Evolutionary conservation across 495 filamentous ascomycete species (phyloP), one percentile per base, ranked within the genome.

Genomic region (Melanomma pulvis-pyrius): DNA sequence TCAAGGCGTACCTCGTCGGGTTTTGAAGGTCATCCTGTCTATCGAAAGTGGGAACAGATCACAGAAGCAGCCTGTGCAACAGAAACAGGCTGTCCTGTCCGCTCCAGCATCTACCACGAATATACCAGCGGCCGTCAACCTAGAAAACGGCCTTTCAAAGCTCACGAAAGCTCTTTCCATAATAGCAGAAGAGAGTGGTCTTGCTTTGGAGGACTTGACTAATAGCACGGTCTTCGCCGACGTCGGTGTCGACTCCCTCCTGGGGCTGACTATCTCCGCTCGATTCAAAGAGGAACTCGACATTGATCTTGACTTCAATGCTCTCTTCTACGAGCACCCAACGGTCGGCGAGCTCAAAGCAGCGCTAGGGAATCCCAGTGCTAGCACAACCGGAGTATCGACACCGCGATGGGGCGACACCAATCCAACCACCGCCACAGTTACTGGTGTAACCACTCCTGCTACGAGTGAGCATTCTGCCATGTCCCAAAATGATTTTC

Each of bases 211-310:
- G 21, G 47, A 24, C 7, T 67, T 73, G 0, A 52, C 83, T 17
- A 51, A 65, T 11, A 15, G 13, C 32, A 65, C 72, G 7, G 69
- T 75, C 32, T 84, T 22, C 65, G 70, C 77, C 8, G 81, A 82
- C 56, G 56, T 81, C 24, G 82, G 83, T 1, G 68, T 86, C 7
- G 82, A 86, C 63, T 82, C 79, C 3, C 78, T 86, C 15, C 56
- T 83, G 50, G 73, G 76, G 2, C 67, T 86, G 29, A 76, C 74
- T 30, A 79, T 84, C 24, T 71, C 64, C 13, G 56, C 30, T 19
- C 29, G 50, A 2, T 17, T 82, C 30, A 69, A 76, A 1, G 80
- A 82, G 54, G 76, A 78, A 29, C 73, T 83, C 15, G 70, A 63
- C 1, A 29, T 82, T 15, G 71, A 75, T 0, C 56, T 84, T 11